Percentiles rank a stretch among this genome's conserved stretches.
These are phyloP conservation scores for Xylaria sp. DNA, from an alignment of 2,329 filamentous ascomycete genomes.

Conservation along the genomic window DNA sequence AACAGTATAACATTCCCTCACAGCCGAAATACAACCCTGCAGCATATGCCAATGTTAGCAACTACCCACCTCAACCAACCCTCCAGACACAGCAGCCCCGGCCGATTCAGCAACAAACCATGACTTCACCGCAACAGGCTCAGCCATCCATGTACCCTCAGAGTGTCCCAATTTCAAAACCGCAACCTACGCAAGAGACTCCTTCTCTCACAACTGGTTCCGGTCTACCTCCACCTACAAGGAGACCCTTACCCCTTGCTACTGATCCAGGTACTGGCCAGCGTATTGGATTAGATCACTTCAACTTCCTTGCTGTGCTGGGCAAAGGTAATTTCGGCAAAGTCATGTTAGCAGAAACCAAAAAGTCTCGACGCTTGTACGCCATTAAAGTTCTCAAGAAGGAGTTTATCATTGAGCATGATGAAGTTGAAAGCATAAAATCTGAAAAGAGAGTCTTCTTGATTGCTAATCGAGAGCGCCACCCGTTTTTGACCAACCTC, in stretches of 20 bases:
- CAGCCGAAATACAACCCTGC: conserved; percentile 81
- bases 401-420: conserved; percentile 99
- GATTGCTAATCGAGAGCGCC: conserved; percentile 95
- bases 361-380: conserved; percentile 89
- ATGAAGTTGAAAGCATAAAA: conserved; percentile 96
- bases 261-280: conserved; percentile 79
- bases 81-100: conserved; percentile 55
- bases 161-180: conserved; percentile 52
- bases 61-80: conserved; percentile 59
- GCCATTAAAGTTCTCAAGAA: conserved; percentile 99
- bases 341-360: conserved; percentile 99
- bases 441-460: conserved; percentile 98
- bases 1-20: conserved; percentile 48
- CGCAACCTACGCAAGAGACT: conserved; percentile 54
- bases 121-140: conserved; percentile 46
- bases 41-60: conserved; percentile 75
- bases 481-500: conserved; percentile 93
- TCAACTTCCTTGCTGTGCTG: conserved; percentile 98
- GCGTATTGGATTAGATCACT: conserved; percentile 95
- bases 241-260: conserved; percentile 75
- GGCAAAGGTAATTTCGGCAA: conserved; percentile 99
- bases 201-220: conserved; percentile 51
- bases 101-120: conserved; percentile 51
- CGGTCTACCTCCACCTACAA: conserved; percentile 53
- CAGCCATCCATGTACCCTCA: conserved; percentile 51